Evolutionary conservation across 1,139 yeast genomes (phyloP).

Genomic region (Lodderomyces jiufengensis): DNA sequence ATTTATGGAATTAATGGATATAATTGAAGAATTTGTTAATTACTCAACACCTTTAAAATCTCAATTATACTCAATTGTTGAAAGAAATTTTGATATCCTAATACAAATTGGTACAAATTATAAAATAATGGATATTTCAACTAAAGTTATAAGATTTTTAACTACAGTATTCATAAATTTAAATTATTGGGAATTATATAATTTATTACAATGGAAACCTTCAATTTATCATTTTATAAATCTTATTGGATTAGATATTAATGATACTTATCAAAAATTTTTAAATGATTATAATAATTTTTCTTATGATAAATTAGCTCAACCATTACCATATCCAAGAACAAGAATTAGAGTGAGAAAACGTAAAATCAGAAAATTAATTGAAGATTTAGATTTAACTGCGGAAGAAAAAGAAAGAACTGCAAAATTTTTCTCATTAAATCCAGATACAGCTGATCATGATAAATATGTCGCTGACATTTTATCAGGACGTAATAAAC

Average conservation of each 20-base stretch:
- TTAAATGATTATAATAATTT: slow-evolving; percentile 32
- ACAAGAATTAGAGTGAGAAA: slow-evolving; percentile 6
- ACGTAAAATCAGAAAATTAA: slow-evolving; percentile 4
- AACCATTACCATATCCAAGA: slow-evolving; percentile 12
- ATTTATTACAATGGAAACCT: slow-evolving; percentile 42
- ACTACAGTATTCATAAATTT: slow-evolving; percentile 37
- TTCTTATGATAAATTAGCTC: slow-evolving; percentile 20
- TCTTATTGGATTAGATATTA: slow-evolving; percentile 37
- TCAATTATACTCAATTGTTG: slow-evolving; percentile 33
- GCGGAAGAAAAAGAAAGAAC: slow-evolving; percentile 12
- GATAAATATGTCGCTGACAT: slow-evolving; percentile 26
- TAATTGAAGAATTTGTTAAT: slow-evolving; percentile 22
- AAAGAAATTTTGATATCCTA: slow-evolving; percentile 38
- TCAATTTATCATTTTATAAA: slow-evolving; percentile 40
- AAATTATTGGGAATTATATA: slow-evolving; percentile 48
- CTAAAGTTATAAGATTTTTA: slow-evolving; percentile 36
- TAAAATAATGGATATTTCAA: slow-evolving; percentile 30
- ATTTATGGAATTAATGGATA: slow-evolving; percentile 24
- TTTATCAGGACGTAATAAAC: slow-evolving; percentile 22
- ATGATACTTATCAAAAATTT: slow-evolving; percentile 38
- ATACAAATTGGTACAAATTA: slow-evolving; percentile 33
- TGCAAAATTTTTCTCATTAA: slow-evolving; percentile 16
- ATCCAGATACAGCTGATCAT: slow-evolving; percentile 22
- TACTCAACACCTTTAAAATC: slow-evolving; percentile 30
- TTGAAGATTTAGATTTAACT: slow-evolving; percentile 5